These are phyloP conservation scores for Silene noctiflora DNA, from an alignment of 179 eudicot species.

Conservation along the genomic window DNA sequence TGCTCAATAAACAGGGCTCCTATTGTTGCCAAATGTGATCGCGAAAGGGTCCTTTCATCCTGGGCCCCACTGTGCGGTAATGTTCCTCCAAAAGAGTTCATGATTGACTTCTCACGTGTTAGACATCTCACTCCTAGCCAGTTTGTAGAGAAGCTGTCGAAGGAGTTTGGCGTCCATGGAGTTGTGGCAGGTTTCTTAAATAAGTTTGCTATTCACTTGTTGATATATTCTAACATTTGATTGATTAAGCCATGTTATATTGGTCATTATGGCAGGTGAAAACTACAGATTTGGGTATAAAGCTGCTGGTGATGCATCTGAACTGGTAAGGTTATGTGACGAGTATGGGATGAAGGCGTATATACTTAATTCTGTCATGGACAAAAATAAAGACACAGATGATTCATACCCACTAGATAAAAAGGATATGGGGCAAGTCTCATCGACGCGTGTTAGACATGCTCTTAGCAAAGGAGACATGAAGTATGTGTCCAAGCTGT, in stretches of 20 bases:
- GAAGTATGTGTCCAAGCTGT: conserved; percentile 73
- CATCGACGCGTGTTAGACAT: conserved; percentile 88
- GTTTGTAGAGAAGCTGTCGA: conserved; percentile 83
- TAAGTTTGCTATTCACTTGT: neutral
- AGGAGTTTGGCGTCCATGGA: conserved; percentile 76
- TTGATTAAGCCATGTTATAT: neutral
- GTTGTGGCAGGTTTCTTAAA: conserved; percentile 79
- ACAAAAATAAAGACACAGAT: conserved; percentile 44
- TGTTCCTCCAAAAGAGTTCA: conserved; percentile 54
- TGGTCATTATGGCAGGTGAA: conserved; percentile 51
- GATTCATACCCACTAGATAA: conserved; percentile 30
- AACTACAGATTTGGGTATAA: conserved; percentile 91
- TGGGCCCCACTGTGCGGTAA: conserved; percentile 81
- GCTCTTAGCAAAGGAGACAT: conserved; percentile 82
- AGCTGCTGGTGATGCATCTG: conserved; percentile 86
- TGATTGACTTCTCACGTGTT: conserved; percentile 76
- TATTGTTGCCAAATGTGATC: conserved; percentile 90
- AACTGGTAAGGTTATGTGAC: conserved; percentile 64
- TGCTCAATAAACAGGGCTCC: conserved; percentile 61
- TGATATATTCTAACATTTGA: no score
- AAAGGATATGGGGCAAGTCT: conserved; percentile 89
- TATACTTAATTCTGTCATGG: conserved; percentile 81
- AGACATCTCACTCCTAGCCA: conserved; percentile 73
- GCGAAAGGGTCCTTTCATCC: conserved; percentile 82
- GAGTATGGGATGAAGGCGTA: conserved; percentile 67